Evolutionary conservation across 768 basidiomycete genomes (phyloP), one percentile per base, ranked within the genome.

Genomic region (Amanita jacksonii): DNA sequence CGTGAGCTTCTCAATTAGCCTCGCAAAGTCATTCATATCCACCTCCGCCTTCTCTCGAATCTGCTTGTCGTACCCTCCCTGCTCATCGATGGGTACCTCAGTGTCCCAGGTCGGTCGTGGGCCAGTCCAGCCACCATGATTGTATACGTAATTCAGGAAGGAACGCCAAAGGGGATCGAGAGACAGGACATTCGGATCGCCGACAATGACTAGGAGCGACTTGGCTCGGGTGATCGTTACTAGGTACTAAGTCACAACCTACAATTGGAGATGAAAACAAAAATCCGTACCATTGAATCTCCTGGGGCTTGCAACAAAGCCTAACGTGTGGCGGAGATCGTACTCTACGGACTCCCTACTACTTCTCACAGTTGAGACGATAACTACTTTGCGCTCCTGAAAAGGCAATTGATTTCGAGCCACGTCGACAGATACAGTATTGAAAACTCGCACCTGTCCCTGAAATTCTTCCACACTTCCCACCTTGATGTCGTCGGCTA

Each of bases 381-480:
- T 72, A 25, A 79, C 73, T 0, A 76, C 70, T 4, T 63, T 62
- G 7, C 74, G 68, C 57, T 79, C 77, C 74, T 79, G 35, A 9
- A 38, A 9, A 16, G 24, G 3, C 22, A 56, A 58, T 15, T 54
- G 56, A 45, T 54, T 59, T 2, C 55, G 56, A 12, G 62, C 58
- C 30, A 64, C 20, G 62, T 59, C 8, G 64, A 47, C 18, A 59
- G 63, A 55, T 34, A 63, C 58, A 28, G 62, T 60, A 6, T 61
- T 56, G 7, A 54, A 52, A 9, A 58, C 54, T 51, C 61, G 60
- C 57, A 72, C 76, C 60, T 79, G 74, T 6, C 79, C 80, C 55
- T 81, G 79, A 59, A 79, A 79, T 46, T 79, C 77, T 51, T 81
- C 80, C 1, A 79, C 77, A 16, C 73, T 77, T 15, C 78, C 80